phyloP scores from a whole-genome alignment of 768 basidiomycete genomes.

The Mycena alexandri region DNA sequence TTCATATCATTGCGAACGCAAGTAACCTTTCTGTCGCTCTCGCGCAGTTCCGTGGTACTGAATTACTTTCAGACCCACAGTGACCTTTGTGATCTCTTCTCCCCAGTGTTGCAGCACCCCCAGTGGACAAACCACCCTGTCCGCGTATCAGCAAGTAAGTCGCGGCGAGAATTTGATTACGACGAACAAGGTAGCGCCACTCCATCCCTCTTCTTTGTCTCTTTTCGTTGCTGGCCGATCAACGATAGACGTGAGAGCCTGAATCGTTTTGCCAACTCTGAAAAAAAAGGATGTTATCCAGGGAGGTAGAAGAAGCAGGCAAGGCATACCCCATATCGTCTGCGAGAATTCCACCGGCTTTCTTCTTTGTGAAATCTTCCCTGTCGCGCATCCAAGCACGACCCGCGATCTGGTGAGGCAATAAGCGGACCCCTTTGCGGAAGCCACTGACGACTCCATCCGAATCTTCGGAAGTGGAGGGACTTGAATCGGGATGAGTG shows the following conservation, averaged over 20 bases:
- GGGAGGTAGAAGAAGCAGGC: background rate
- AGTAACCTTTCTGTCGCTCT: slow-evolving; percentile 73
- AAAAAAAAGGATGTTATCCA: slow-evolving; percentile 6
- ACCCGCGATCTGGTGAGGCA: slow-evolving; percentile 91
- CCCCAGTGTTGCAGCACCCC: slow-evolving; percentile 93
- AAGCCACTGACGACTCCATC: slow-evolving; percentile 85
- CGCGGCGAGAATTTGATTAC: background rate
- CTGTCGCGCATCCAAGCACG: slow-evolving; percentile 90
- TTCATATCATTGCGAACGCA: background rate
- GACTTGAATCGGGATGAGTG: slow-evolving; percentile 64
- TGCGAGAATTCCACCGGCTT: slow-evolving; percentile 88
- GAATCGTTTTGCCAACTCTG: slow-evolving; percentile 91
- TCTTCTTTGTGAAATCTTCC: slow-evolving; percentile 76
- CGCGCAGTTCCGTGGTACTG: slow-evolving; percentile 87
- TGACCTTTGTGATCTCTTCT: slow-evolving; percentile 79
- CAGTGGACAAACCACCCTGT: slow-evolving; percentile 88
- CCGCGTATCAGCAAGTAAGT: slow-evolving; percentile 11
- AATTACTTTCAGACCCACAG: slow-evolving; percentile 69
- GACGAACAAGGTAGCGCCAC: slow-evolving; percentile 75
- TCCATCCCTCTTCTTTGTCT: slow-evolving; percentile 81
- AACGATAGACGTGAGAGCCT: slow-evolving; percentile 86
- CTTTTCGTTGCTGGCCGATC: slow-evolving; percentile 78
- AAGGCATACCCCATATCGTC: slow-evolving; percentile 87
- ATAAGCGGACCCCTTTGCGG: slow-evolving; percentile 70
- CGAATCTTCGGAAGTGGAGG: slow-evolving; percentile 66